Conservation (phyloP, 2,329 filamentous ascomycete genomes). For the Cladosporium sp. region DNA sequence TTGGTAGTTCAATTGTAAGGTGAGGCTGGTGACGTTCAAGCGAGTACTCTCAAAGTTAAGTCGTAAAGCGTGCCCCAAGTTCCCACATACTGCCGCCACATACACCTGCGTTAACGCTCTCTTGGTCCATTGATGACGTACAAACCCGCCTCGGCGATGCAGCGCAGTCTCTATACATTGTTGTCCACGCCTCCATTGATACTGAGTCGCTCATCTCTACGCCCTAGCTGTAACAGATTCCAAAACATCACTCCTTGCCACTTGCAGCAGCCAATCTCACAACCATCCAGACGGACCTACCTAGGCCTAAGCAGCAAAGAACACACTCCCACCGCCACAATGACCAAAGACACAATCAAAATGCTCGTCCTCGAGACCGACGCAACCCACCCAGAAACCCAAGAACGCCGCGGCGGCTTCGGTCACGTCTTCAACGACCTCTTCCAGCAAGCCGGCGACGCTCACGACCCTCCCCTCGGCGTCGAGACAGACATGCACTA, state of each 20-base stretch:
- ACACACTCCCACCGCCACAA: background rate
- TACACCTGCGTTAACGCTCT: background rate
- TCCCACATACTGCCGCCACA: background rate
- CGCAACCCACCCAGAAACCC: constrained; percentile 54
- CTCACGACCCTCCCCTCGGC: constrained; percentile 55
- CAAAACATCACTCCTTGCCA: background rate
- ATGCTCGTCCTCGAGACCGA: constrained; percentile 62
- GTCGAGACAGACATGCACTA: constrained; percentile 58
- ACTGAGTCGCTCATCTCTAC: background rate
- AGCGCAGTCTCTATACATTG: constrained; percentile 4
- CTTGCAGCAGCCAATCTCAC: background rate
- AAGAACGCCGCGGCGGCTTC: constrained; percentile 53
- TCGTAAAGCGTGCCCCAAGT: background rate
- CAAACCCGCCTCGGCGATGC: constrained; percentile 1
- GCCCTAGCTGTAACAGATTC: background rate
- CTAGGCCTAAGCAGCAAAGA: background rate
- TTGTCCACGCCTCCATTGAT: background rate
- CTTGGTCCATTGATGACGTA: constrained; percentile 12
- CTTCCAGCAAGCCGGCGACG: constrained; percentile 53
- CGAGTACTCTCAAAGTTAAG: background rate
- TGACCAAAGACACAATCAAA: constrained; percentile 37
- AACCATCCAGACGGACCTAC: background rate
- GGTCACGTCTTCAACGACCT: constrained; percentile 55
- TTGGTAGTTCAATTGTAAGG: background rate
- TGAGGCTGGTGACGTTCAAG: background rate